Evolutionary conservation across 1,139 yeast genomes (phyloP).

Genomic region (Hemisphaericaspora lyxosophila): DNA sequence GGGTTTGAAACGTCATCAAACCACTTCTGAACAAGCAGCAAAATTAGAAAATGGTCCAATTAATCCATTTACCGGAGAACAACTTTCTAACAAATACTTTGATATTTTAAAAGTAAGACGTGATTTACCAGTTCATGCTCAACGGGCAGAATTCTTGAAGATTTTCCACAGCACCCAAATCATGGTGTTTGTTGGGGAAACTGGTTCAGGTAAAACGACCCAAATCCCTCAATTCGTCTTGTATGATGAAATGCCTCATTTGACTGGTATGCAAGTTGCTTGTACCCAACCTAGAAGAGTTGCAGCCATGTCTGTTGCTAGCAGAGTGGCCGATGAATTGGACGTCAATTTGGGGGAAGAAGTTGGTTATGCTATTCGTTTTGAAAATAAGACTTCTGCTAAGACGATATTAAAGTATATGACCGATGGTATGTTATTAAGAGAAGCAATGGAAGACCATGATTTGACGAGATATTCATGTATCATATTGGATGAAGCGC

Average conservation of each 20-base stretch:
- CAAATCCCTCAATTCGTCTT: conserved; percentile 96
- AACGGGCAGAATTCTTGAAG: conserved; percentile 81
- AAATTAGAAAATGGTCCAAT: conserved; percentile 58
- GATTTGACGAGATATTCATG: conserved; percentile 78
- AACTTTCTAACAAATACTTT: conserved; percentile 64
- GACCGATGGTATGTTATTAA: conserved; percentile 98
- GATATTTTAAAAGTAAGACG: conserved; percentile 77
- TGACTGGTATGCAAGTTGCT: conserved; percentile 77
- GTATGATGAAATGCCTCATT: conserved; percentile 87
- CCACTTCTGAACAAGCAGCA: conserved; percentile 73
- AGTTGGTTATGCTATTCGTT: conserved; percentile 91
- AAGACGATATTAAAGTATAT: conserved; percentile 87
- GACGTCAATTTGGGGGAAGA: conserved; percentile 88
- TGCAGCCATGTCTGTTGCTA: conserved; percentile 97
- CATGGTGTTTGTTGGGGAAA: conserved; percentile 98
- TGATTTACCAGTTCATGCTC: conserved; percentile 91
- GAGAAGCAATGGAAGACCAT: conserved; percentile 98
- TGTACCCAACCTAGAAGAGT: conserved; percentile 98
- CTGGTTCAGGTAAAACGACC: conserved; percentile 97
- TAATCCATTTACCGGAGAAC: conserved; percentile 78
- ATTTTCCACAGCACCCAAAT: conserved; percentile 86
- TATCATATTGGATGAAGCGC: conserved; percentile 95
- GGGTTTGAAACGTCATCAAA: conserved; percentile 57
- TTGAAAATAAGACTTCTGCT: conserved; percentile 81
- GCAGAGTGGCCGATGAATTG: conserved; percentile 95